Percentiles rank a stretch among this genome's conserved stretches.
phyloP scores from a whole-genome alignment of 805 yeast genomes.

The Candida gorgasii region DNA sequence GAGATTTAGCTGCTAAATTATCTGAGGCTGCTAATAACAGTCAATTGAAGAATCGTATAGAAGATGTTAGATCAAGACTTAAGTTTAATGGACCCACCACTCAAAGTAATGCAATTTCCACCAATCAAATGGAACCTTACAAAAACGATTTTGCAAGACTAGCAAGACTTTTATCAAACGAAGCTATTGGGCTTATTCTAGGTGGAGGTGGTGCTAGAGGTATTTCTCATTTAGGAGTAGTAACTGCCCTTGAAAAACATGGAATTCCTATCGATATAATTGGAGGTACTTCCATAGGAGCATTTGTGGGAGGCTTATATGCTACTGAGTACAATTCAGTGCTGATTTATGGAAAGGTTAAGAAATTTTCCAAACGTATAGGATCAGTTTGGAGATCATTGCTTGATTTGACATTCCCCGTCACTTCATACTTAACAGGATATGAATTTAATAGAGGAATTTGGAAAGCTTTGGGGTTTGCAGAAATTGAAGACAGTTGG shows the following conservation, averaged over 20 bases:
- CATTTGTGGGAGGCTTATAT: constrained; percentile 93
- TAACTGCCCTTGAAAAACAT: constrained; percentile 85
- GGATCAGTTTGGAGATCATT: constrained; percentile 84
- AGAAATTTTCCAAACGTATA: constrained; percentile 79
- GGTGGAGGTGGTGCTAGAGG: constrained; percentile 99
- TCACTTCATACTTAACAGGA: constrained; percentile 93
- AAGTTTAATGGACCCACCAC: constrained; percentile 26
- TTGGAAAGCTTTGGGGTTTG: constrained; percentile 95
- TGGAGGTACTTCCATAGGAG: constrained; percentile 96
- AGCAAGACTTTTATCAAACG: constrained; percentile 87
- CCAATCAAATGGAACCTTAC: constrained; percentile 48
- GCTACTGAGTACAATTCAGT: constrained; percentile 91
- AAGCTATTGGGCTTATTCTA: constrained; percentile 88
- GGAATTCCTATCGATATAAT: constrained; percentile 93
- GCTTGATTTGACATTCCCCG: constrained; percentile 87
- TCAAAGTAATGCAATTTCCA: constrained; percentile 20
- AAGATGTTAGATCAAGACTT: constrained; percentile 29
- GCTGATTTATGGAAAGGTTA: constrained; percentile 86
- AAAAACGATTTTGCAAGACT: constrained; percentile 87
- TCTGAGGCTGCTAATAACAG: constrained; percentile 32
- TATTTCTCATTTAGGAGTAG: constrained; percentile 84
- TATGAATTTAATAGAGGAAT: constrained; percentile 96
- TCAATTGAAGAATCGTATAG: constrained; percentile 31
- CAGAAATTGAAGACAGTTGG: constrained; percentile 96
- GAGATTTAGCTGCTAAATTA: constrained; percentile 38